Evolutionary conservation across 1,284 basidiomycete species (phyloP).

Genomic region (Leccinum angustisporum): DNA sequence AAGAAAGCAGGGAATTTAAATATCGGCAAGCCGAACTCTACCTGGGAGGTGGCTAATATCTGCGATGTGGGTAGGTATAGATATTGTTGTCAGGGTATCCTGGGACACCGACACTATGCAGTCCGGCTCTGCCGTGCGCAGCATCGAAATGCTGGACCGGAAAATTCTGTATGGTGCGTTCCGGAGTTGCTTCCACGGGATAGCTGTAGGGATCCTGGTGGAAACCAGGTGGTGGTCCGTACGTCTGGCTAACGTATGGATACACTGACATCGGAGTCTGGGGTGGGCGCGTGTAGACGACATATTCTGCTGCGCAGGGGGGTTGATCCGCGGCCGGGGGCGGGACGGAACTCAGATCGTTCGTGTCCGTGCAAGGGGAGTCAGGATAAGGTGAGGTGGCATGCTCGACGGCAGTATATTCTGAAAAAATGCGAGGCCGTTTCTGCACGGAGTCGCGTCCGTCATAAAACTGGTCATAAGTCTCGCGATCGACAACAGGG

Average conservation of each 20-base stretch:
- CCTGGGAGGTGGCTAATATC: constrained; percentile 4
- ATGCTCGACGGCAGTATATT: constrained; percentile 7
- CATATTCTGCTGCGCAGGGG: constrained; percentile 13
- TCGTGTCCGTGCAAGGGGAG: constrained; percentile 18
- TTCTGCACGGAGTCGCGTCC: constrained; percentile 14
- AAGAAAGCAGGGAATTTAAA: constrained; percentile 5
- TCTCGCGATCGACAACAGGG: constrained; percentile 10
- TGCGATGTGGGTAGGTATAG: constrained; percentile 16
- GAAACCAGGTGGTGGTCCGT: constrained; percentile 5
- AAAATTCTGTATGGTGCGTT: constrained; percentile 17
- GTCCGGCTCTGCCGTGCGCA: constrained; percentile 9
- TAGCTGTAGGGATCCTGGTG: constrained; percentile 18
- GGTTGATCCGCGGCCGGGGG: constrained; percentile 28
- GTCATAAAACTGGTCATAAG: constrained; percentile 7
- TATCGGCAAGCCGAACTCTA: constrained; percentile 2
- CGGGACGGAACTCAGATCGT: constrained; percentile 12
- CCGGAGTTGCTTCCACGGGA: constrained; percentile 12
- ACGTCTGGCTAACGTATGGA: constrained; percentile 10
- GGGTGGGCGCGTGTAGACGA: constrained; percentile 1
- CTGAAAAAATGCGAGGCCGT: constrained; percentile 17
- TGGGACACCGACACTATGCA: constrained; percentile 14
- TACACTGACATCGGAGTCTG: constrained; percentile 6
- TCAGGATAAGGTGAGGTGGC: constrained; percentile 10
- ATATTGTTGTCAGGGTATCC: constrained; percentile 14
- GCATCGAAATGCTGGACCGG: constrained; percentile 13